A percentile compares a stretch with the other conserved stretches of the same genome.
Conservation (phyloP, 2,329 filamentous ascomycete genomes). For the Xylaria sp. region DNA sequence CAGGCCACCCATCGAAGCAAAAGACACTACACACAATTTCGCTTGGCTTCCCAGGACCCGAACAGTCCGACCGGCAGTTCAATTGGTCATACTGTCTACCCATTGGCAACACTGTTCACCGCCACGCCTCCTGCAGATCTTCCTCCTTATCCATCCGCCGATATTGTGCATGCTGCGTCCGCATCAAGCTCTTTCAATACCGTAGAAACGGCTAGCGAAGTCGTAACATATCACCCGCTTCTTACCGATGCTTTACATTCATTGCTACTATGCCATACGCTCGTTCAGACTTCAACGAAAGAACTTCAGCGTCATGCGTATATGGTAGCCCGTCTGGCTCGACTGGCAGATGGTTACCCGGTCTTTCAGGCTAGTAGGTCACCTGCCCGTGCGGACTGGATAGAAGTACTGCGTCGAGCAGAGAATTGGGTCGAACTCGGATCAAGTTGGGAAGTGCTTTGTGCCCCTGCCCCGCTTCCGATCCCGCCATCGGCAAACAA, state of each 20-base stretch:
- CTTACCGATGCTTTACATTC: conserved; percentile 82
- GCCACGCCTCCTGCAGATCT: conserved; percentile 72
- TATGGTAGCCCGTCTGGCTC: conserved; percentile 80
- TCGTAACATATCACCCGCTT: conserved; percentile 82
- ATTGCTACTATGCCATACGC: conserved; percentile 79
- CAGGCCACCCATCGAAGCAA: conserved; percentile 54
- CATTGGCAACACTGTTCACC: conserved; percentile 73
- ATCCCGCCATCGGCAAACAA: conserved; percentile 38
- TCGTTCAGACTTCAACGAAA: conserved; percentile 80
- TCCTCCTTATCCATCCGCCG: conserved; percentile 70
- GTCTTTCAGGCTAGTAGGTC: conserved; percentile 79
- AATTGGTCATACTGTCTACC: conserved; percentile 54
- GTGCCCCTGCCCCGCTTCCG: conserved; percentile 67
- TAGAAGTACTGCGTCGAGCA: conserved; percentile 74
- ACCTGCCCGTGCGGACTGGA: conserved; percentile 81
- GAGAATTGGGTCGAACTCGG: conserved; percentile 75
- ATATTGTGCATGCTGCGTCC: conserved; percentile 47
- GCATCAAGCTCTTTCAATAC: conserved; percentile 40
- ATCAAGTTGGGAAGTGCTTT: conserved; percentile 76
- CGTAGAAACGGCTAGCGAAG: conserved; percentile 60
- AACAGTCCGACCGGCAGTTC: conserved; percentile 42
- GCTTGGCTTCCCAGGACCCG: conserved; percentile 57
- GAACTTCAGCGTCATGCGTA: conserved; percentile 82
- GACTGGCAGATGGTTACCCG: conserved; percentile 81
- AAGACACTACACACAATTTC: conserved; percentile 47